phyloP scores from a whole-genome alignment of 768 basidiomycete genomes.

The Podaxis rugospora region DNA sequence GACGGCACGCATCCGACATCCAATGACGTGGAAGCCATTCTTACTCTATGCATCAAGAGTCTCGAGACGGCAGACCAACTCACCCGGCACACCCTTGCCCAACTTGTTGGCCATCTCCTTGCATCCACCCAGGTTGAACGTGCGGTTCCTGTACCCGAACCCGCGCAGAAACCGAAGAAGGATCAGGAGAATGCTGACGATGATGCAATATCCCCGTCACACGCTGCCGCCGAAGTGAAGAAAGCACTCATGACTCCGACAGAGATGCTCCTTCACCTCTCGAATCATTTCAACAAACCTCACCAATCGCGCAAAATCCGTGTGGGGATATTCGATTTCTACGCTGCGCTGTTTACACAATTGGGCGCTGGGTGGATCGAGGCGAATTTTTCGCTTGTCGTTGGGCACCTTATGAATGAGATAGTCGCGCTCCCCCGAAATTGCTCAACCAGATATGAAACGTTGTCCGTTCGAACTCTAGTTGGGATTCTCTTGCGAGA shows the following conservation, averaged over 20 bases:
- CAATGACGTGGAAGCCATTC: conserved; percentile 73
- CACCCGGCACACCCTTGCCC: conserved; percentile 75
- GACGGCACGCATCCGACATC: conserved; percentile 53
- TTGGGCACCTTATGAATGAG: conserved; percentile 74
- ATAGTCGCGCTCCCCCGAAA: conserved; percentile 61
- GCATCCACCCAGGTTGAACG: conserved; percentile 77
- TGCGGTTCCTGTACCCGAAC: conserved; percentile 37
- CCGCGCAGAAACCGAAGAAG: conserved; percentile 58
- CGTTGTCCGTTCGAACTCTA: conserved; percentile 63
- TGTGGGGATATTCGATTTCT: conserved; percentile 87
- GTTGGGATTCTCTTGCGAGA: conserved; percentile 80
- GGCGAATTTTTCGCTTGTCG: conserved; percentile 72
- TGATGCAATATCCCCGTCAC: conserved; percentile 36
- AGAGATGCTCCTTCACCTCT: conserved; percentile 84
- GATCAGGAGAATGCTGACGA: conserved; percentile 59
- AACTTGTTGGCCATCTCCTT: conserved; percentile 80
- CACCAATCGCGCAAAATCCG: conserved; percentile 64
- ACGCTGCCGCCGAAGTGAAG: conserved; percentile 47
- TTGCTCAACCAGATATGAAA: conserved; percentile 63
- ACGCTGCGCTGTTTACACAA: conserved; percentile 67
- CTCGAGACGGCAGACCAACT: conserved; percentile 82
- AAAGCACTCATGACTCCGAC: conserved; percentile 66
- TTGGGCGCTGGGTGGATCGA: conserved; percentile 82
- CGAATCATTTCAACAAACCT: conserved; percentile 75
- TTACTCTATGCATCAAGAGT: conserved; percentile 62